Evolutionary conservation across 2,329 filamentous ascomycete genomes (phyloP).

Genomic region (Thelonectria discophora): DNA sequence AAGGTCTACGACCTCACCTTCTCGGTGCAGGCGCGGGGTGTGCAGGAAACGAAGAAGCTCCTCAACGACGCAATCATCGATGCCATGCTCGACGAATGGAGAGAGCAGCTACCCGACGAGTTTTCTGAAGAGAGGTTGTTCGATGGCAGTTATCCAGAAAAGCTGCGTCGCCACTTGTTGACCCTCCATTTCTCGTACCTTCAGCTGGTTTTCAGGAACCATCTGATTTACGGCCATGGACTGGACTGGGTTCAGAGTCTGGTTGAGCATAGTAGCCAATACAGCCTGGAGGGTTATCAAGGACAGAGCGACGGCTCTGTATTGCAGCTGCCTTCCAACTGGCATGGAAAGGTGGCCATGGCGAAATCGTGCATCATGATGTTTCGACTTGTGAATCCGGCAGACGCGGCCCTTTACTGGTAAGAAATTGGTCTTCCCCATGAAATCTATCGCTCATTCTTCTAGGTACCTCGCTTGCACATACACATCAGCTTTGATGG

Average conservation of each 20-base stretch:
- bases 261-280: background rate
- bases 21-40: background rate
- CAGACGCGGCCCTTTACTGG: background rate
- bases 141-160: background rate
- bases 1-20: slow-evolving; percentile 23
- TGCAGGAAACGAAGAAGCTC: background rate
- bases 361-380: background rate
- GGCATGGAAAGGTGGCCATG: background rate
- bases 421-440: background rate
- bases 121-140: background rate
- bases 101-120: background rate
- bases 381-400: background rate
- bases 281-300: background rate
- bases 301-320: background rate
- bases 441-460: background rate
- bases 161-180: background rate
- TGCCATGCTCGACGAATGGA: background rate
- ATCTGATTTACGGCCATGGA: background rate
- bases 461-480: background rate
- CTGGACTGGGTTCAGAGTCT: background rate
- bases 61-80: background rate
- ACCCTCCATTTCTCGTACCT: background rate
- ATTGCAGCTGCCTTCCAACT: background rate
- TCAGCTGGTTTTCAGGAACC: background rate
- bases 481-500: background rate